Conservation (phyloP, 176 grass and related monocot species). For the Pharus latifolius region DNA sequence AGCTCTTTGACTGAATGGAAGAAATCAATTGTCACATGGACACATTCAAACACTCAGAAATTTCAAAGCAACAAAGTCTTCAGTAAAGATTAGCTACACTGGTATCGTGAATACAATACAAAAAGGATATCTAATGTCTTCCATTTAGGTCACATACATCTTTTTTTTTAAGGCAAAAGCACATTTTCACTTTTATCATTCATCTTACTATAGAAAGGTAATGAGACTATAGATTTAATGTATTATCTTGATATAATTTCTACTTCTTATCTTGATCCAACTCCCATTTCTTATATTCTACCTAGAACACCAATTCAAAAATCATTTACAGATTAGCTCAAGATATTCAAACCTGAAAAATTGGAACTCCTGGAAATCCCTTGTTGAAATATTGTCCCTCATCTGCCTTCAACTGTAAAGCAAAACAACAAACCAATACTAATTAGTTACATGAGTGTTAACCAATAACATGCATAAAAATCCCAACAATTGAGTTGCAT, state of each 20-base stretch:
- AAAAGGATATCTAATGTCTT: too few species aligned
- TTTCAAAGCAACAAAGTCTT: not conserved
- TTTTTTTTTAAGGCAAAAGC: too few species aligned
- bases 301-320: not conserved
- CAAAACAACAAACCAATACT: not conserved
- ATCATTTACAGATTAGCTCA: not conserved
- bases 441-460: not conserved
- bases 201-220: too few species aligned
- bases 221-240: too few species aligned
- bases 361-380: slow-evolving; percentile 71
- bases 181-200: too few species aligned
- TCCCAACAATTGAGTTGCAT: not conserved
- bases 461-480: not conserved
- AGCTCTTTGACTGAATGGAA: slow-evolving; percentile 66
- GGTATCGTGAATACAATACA: too few species aligned
- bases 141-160: too few species aligned
- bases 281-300: not conserved
- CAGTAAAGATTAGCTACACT: not conserved
- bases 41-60: not conserved
- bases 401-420: slow-evolving; percentile 54
- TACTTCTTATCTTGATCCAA: not conserved
- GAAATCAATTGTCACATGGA: not conserved
- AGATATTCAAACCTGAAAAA: slow-evolving; percentile 71
- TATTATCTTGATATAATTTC: not conserved
- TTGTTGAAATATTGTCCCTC: slow-evolving; percentile 27